Base-by-base conservation (phyloP, 148 eudicot species). In the Rhododendron molle region DNA sequence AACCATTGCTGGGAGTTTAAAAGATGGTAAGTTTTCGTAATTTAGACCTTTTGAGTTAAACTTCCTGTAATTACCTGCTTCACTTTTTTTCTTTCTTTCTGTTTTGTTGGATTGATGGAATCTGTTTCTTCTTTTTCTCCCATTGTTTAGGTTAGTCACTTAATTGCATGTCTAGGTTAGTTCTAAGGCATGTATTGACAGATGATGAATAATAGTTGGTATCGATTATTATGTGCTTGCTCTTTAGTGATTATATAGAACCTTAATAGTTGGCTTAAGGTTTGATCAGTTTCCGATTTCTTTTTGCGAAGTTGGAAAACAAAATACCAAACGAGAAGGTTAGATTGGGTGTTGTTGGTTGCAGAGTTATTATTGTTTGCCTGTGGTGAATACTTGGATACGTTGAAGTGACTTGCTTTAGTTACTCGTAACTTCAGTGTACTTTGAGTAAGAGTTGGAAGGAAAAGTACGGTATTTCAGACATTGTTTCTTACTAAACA, bases 1-100 rank as follows among this genome's bases (percentile, higher is more conserved):
- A 34, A 36, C 26, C 85, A 11, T 10, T 69, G 40, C 40, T 69
- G 50, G 60, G 30, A 62, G 79, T 28, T 84, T 2, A 7, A 50
- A 34, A 84, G 1, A 83, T 84, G 85, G 85, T 74, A 32, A 50
- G 81, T 58, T 50, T 26, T 72, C 49, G 7, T 80, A 50, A 73
- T 49, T 73, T 13, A 23, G 76, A 32, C 44, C 50, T 32, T 21
- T 71, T 44, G 46, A 16, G 67, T 44, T 44, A 20, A 26, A 43
- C 9, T n/a, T 43, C n/a, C 44, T 2, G 7, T 13, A 14, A 18
- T 3, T 13, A 14, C 5, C 60, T 13, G 34, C 26, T 81, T 38
- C 44, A 11, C 36, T 1, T 62, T 36, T 14, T 34, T 47, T 14
- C n/a, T 47, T 21, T 9, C 5, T 50, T 30, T 30, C 1, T 0